Conservation (phyloP, 2,329 filamentous ascomycete species). For the Rosellinia necatrix region DNA sequence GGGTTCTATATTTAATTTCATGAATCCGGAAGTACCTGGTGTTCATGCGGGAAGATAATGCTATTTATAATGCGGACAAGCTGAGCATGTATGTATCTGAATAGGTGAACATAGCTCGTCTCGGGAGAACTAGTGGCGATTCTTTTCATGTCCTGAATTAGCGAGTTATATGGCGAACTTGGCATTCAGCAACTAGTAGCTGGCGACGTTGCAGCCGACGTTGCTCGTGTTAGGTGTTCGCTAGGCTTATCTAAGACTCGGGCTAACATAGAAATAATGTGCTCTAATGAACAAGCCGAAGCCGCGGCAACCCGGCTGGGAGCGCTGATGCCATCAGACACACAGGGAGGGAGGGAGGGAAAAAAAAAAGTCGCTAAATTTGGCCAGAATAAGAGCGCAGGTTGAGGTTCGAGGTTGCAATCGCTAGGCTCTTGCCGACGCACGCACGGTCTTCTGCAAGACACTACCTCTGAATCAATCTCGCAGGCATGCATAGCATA, state of each 20-base stretch:
- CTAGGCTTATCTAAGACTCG: background rate
- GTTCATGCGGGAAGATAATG: background rate
- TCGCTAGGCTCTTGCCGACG: constrained; percentile 28
- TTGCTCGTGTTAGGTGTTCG: background rate
- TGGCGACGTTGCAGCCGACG: no score
- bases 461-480: constrained; percentile 23
- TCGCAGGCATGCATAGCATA: constrained; percentile 24
- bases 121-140: no score
- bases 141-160: background rate
- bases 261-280: background rate
- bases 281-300: background rate
- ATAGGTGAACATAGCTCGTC: no score
- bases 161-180: background rate
- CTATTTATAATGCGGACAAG: background rate
- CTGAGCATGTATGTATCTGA: no score
- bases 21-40: background rate
- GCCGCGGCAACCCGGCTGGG: background rate
- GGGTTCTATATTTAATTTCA: constrained; percentile 21
- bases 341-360: no score
- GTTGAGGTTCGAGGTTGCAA: constrained; percentile 20
- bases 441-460: constrained; percentile 25
- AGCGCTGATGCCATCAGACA: background rate
- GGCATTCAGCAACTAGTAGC: background rate
- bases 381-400: constrained; percentile 15
- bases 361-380: constrained; percentile 17